Base-by-base conservation (phyloP, 805 yeast species). In the Wickerhamomyces canadensis region DNA sequence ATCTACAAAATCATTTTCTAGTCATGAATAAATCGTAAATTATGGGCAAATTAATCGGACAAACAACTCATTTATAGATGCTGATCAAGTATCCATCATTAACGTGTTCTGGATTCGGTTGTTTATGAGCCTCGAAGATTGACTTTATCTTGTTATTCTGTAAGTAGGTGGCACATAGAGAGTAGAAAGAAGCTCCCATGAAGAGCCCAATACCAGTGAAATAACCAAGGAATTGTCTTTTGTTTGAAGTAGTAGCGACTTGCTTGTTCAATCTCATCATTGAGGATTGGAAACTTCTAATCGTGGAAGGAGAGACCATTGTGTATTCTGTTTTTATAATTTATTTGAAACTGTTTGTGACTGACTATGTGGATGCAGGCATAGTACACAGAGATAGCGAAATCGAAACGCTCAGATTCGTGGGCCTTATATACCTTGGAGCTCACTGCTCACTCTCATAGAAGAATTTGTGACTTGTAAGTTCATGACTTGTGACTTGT, bases 251-350 rank as follows among this genome's bases (percentile, higher is more conserved):
- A 3, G 49, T 19, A 1, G 57, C 49, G 15, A 33, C 44, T 3
- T 44, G 37, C 23, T 36, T 46, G 40, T 46, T 54, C 33, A 52
- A 36, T 41, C 50, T 44, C 6, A 38, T 18, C 22, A 48, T 31
- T 14, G 59, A 46, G 13, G 42, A 34, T 30, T 50, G 55, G 36
- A 54, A 44, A 13, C 44, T 40, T 47, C 49, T 50, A 22, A 42
- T 27, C 7, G 44, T 17, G 14, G 58, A 43, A 21, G 44, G 37
- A 19, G 55, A 47, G n/a, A 54, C 58, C 58, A 54, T 54, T 38
- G 25, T 40, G n/a, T n/a, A n/a, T n/a, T n/a, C n/a, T n/a, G n/a
- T n/a, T n/a, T n/a, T 3, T 19, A 23, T n/a, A n/a, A n/a, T n/a
- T n/a, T n/a, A n/a, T n/a, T 28, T n/a, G n/a, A n/a, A n/a, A n/a